These are phyloP conservation scores for Gonium pectorale DNA, from an alignment of 139 green algal species.

Conservation along the genomic window DNA sequence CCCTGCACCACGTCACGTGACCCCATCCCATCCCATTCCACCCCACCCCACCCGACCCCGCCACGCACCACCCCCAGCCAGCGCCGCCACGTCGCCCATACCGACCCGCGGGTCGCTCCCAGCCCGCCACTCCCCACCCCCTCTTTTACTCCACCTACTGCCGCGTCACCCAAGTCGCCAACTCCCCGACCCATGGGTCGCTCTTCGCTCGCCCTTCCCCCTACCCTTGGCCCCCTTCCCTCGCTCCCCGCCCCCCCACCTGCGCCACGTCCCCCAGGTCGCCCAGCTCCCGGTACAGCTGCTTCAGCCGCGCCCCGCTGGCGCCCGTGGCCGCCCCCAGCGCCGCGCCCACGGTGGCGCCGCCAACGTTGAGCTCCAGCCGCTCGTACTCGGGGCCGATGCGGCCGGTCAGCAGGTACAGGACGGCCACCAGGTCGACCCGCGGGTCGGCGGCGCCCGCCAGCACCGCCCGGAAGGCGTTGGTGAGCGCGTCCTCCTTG, in stretches of 20 bases:
- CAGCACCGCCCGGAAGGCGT: conserved; percentile 54
- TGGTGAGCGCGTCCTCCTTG: conserved; percentile 64
- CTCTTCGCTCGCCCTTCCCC: too few species aligned
- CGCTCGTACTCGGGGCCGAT: conserved; percentile 81
- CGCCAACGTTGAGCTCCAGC: conserved; percentile 79
- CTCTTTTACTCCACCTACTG: too few species aligned
- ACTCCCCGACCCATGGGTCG: too few species aligned
- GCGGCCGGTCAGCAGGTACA: conserved; percentile 83
- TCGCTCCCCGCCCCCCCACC: conserved; percentile 35
- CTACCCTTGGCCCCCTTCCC: too few species aligned
- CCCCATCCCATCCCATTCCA: too few species aligned
- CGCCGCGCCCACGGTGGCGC: conserved; percentile 65
- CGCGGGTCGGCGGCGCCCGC: conserved; percentile 46
- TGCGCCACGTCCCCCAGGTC: conserved; percentile 89
- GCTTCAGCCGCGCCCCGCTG: conserved; percentile 59
- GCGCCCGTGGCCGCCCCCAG: conserved; percentile 72
- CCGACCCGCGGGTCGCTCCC: too few species aligned
- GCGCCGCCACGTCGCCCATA: too few species aligned
- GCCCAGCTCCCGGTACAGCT: conserved; percentile 80
- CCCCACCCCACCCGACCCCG: too few species aligned
- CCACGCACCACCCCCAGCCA: too few species aligned
- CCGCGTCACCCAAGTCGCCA: too few species aligned
- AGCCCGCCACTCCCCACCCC: too few species aligned
- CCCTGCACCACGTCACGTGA: too few species aligned
- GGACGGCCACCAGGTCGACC: conserved; percentile 75